phyloP scores from a whole-genome alignment of 2,329 filamentous ascomycete genomes.

The Clonostachys solani region DNA sequence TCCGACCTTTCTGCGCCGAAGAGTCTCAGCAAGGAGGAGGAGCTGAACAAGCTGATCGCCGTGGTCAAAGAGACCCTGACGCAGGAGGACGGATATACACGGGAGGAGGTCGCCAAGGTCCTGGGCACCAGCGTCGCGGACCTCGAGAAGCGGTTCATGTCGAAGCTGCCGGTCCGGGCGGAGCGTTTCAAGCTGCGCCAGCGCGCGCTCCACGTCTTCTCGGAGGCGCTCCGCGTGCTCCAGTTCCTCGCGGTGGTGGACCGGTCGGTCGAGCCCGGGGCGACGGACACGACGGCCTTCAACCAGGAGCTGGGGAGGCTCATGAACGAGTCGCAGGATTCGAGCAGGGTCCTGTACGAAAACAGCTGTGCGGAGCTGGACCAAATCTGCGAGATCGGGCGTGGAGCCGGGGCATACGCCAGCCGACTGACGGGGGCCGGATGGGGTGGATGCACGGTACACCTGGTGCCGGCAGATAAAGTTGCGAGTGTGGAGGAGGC shows the following conservation, averaged over 20 bases:
- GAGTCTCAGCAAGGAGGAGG: conserved; percentile 46
- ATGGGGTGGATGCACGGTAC: conserved; percentile 95
- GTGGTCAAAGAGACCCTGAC: conserved; percentile 68
- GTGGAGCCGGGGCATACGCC: conserved; percentile 75
- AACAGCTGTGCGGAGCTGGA: conserved; percentile 94
- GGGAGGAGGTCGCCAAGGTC: conserved; percentile 74
- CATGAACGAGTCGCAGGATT: conserved; percentile 86
- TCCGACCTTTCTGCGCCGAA: conserved; percentile 35
- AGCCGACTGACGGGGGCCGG: conserved; percentile 87
- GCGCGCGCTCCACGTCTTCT: conserved; percentile 86
- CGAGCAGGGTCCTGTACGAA: conserved; percentile 82
- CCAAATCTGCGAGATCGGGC: conserved; percentile 76
- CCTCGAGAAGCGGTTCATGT: conserved; percentile 75
- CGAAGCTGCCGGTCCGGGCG: conserved; percentile 83
- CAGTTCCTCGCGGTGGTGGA: conserved; percentile 78
- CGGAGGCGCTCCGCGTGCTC: conserved; percentile 81
- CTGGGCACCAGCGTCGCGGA: conserved; percentile 67
- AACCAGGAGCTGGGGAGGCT: conserved; percentile 72
- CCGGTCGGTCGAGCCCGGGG: conserved; percentile 29
- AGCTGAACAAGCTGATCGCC: conserved; percentile 70
- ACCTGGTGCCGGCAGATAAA: conserved; percentile 81
- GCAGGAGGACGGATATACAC: conserved; percentile 80
- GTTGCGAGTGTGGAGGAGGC: conserved; percentile 74
- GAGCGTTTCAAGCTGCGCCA: conserved; percentile 84
- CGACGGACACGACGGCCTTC: conserved; percentile 52